These are phyloP conservation scores for Rutidosis leptorrhynchoides DNA, from an alignment of 129 eudicot species.

Conservation along the genomic window DNA sequence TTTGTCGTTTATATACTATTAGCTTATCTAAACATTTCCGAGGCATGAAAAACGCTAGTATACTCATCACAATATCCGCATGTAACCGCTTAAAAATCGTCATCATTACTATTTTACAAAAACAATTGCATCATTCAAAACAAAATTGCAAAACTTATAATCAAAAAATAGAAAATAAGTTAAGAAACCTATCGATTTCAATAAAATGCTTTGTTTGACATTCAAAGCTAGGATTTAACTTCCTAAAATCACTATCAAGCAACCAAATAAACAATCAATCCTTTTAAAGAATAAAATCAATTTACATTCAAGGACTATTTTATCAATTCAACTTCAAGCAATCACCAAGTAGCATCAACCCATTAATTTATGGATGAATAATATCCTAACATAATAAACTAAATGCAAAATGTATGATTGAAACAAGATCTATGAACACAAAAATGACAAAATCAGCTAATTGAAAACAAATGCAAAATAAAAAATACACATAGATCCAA, in stretches of 20 bases:
- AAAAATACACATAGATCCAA: constrained; percentile 34
- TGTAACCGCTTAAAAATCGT: neutral
- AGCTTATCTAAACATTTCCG: neutral
- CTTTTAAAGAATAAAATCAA: no score
- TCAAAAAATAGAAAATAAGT: neutral
- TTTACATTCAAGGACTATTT: neutral
- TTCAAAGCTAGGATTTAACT: neutral
- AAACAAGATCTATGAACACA: constrained; percentile 9
- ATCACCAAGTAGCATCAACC: neutral
- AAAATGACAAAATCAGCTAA: neutral
- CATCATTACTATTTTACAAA: neutral
- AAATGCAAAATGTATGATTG: constrained; percentile 11
- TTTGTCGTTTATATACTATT: neutral
- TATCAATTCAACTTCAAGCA: neutral
- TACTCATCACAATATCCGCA: neutral
- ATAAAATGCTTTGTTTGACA: neutral
- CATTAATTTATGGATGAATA: neutral
- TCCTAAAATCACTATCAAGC: neutral
- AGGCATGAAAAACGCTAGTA: neutral
- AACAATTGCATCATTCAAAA: neutral
- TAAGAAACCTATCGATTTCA: neutral
- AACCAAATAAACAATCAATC: neutral
- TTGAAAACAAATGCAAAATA: constrained; percentile 20
- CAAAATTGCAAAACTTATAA: neutral
- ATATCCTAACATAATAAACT: neutral